Conservation (phyloP, 768 basidiomycete species). For the Pleurotus giganteus region DNA sequence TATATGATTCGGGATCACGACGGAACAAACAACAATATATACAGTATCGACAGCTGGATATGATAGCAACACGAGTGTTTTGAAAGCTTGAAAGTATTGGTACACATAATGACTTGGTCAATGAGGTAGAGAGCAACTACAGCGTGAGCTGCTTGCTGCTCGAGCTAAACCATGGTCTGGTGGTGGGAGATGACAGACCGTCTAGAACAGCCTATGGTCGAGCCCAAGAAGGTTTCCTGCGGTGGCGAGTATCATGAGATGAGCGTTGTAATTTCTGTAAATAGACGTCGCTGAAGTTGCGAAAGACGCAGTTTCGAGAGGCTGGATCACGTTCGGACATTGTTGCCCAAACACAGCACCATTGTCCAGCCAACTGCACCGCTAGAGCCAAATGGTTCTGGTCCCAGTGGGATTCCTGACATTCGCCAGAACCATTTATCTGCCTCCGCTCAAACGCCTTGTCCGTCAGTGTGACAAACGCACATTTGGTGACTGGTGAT, state of each 20-base stretch:
- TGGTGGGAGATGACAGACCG: not conserved
- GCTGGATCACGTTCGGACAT: constrained; percentile 47
- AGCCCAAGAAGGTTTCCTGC: constrained; percentile 1
- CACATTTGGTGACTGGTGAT: constrained; percentile 50
- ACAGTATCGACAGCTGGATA: not conserved
- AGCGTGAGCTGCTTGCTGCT: too few species aligned
- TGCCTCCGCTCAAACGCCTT: constrained; percentile 49
- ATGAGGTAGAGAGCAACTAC: too few species aligned
- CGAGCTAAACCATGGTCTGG: too few species aligned
- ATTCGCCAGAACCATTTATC: constrained; percentile 26
- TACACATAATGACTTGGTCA: too few species aligned
- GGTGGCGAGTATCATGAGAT: constrained; percentile 19
- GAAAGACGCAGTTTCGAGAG: constrained; percentile 43
- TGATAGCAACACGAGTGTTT: not conserved
- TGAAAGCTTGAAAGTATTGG: not conserved
- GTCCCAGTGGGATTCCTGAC: constrained; percentile 34
- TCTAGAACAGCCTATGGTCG: not conserved
- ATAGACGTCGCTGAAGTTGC: constrained; percentile 62
- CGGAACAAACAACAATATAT: not conserved
- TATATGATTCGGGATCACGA: too few species aligned
- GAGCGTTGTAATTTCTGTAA: constrained; percentile 43
- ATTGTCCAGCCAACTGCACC: constrained; percentile 52
- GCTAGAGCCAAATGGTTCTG: constrained; percentile 49
- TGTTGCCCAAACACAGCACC: constrained; percentile 69
- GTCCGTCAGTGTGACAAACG: constrained; percentile 53